phyloP scores from a whole-genome alignment of 2,329 filamentous ascomycete species.

The Pseudogymnoascus sp. region DNA sequence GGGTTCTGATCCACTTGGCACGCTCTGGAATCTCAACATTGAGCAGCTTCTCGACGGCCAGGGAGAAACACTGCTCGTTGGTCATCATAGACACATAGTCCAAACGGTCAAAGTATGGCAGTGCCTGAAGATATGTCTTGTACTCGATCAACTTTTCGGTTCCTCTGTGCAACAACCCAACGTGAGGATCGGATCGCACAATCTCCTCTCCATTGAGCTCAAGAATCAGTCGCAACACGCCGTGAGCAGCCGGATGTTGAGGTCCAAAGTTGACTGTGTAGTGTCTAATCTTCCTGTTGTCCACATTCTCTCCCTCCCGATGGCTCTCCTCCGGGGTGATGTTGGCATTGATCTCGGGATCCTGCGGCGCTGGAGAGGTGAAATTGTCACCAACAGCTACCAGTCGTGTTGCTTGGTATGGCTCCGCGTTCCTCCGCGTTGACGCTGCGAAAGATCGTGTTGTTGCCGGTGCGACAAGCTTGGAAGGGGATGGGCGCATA shows the following conservation, averaged over 20 bases:
- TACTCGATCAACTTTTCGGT: slow-evolving; percentile 99
- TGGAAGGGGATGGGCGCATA: slow-evolving; percentile 36
- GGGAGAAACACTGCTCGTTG: slow-evolving; percentile 94
- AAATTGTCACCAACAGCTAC: slow-evolving; percentile 58
- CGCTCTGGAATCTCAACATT: slow-evolving; percentile 93
- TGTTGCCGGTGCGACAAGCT: slow-evolving; percentile 31
- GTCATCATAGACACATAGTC: slow-evolving; percentile 99
- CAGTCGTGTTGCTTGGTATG: slow-evolving; percentile 41
- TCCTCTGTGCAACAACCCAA: slow-evolving; percentile 89
- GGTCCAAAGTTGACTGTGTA: slow-evolving; percentile 99
- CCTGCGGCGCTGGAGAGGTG: slow-evolving; percentile 34
- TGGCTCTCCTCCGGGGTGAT: slow-evolving; percentile 32
- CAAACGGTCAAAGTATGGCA: slow-evolving; percentile 97
- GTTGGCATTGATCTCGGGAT: slow-evolving; percentile 16
- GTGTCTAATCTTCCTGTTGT: slow-evolving; percentile 83
- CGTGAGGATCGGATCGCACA: slow-evolving; percentile 90
- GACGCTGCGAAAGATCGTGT: slow-evolving; percentile 60
- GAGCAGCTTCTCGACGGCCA: slow-evolving; percentile 95
- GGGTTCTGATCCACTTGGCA: slow-evolving; percentile 91
- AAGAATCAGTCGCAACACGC: slow-evolving; percentile 93
- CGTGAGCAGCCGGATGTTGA: slow-evolving; percentile 96
- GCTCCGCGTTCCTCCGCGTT: slow-evolving; percentile 55
- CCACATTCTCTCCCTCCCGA: slow-evolving; percentile 37
- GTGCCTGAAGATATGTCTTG: slow-evolving; percentile 96
- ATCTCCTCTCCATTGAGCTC: slow-evolving; percentile 98